Base-by-base conservation (phyloP, 331 rosid species). In the Quercus tomentella region DNA sequence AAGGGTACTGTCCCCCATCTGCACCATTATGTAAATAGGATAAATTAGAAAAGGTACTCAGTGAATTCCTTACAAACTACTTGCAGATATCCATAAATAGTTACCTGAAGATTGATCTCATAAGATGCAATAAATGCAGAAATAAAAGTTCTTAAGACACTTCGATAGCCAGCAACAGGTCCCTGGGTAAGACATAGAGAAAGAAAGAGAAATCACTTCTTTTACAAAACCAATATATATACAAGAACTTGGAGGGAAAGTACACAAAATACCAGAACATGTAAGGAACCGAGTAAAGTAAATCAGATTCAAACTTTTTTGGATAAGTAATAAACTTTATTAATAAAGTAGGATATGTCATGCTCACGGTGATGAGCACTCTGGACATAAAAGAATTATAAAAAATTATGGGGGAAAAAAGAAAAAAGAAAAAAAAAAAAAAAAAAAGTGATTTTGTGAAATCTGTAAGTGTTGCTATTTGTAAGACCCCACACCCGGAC, bases 71-170 rank as follows among this genome's bases (percentile, higher is more conserved):
- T 57, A 79, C 51, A 81, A 72, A 66, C 28, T 75, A 77, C 77
- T 72, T 49, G 17, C 43, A 80, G 72, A 77, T 71, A 82, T 66
- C 75, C 77, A 65, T 56, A 31, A 62, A 66, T 30, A 73, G 62
- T 79, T 87, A 92, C 98, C 97, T 88, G 92, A 82, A 91, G 85
- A 80, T 84, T 93, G 83, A 93, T 87, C 84, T 91, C 99, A 88
- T 95, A 95, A 58, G 97, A 91, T 76, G 98, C 98, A 87, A 95
- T 83, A 85, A 93, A 91, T 72, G 98, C 92, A 85, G 98, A 93
- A 74, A 93, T 66, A 82, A 88, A 86, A 74, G 99, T 91, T 88
- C 98, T 91, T 82, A 95, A 86, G 76, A 95, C 97, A 90, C 98
- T 89, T 30, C 89, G 88, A 82, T 91, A 93, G 66, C 97, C 96